Evolutionary conservation across 2,329 filamentous ascomycete genomes (phyloP).

Genomic region (Exophiala sideris): DNA sequence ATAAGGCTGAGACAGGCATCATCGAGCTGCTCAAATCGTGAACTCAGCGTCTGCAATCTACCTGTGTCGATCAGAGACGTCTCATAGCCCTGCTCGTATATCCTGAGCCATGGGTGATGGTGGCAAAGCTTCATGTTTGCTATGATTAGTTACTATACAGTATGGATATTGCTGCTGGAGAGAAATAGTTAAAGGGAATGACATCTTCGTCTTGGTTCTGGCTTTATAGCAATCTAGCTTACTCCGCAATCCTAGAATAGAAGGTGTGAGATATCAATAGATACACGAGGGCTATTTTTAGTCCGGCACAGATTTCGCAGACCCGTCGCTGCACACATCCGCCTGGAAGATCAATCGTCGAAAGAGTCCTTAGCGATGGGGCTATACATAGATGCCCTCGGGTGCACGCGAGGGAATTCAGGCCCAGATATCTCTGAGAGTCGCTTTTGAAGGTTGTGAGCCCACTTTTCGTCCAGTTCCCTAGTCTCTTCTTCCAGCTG

Average conservation of each 20-base stretch:
- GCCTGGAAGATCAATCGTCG: neutral
- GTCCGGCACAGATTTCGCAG: neutral
- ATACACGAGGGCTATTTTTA: neutral
- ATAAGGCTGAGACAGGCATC: conserved; percentile 22
- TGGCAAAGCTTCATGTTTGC: neutral
- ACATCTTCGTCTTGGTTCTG: neutral
- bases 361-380: neutral
- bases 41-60: neutral
- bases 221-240: neutral
- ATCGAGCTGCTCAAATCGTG: neutral
- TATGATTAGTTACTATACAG: neutral
- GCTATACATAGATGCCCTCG: neutral
- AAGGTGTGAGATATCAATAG: neutral
- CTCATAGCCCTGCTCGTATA: neutral
- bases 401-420: neutral
- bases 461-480: neutral
- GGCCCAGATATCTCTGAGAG: neutral
- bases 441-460: neutral
- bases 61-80: neutral
- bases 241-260: neutral
- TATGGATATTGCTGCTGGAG: neutral
- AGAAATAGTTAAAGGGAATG: neutral
- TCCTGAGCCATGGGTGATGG: neutral
- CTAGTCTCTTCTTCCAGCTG: conserved; percentile 1
- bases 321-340: neutral